Evolutionary conservation across 176 grass and related monocot genomes (phyloP).

Genomic region (Oryza longistaminata): DNA sequence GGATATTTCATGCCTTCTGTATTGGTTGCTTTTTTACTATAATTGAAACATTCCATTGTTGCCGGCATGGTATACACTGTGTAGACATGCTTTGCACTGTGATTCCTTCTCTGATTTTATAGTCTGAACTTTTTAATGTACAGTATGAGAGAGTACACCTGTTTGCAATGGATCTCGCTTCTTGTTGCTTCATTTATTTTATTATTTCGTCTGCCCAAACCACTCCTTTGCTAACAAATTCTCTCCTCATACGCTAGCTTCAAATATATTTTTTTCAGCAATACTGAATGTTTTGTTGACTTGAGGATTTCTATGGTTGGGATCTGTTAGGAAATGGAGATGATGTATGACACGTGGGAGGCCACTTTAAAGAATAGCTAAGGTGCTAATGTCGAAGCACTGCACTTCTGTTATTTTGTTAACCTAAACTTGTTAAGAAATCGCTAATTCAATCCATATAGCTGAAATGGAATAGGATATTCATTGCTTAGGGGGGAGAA

Average conservation of each 20-base stretch:
- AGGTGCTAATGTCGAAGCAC: constrained; percentile 27
- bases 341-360: constrained; percentile 45
- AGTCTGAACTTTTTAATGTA: not conserved
- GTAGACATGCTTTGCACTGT: not conserved
- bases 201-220: not conserved
- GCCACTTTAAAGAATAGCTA: constrained; percentile 22
- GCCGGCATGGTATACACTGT: not conserved
- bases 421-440: not conserved
- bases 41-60: not conserved
- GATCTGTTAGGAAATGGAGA: constrained; percentile 56
- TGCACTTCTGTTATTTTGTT: constrained; percentile 28
- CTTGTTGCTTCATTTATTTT: not conserved
- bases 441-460: not conserved
- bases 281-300: constrained; percentile 37
- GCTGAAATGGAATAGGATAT: not conserved
- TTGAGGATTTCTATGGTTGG: constrained; percentile 30
- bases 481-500: not conserved
- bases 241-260: not conserved
- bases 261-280: not conserved
- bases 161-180: not conserved
- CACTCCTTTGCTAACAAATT: not conserved
- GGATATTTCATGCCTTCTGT: not conserved
- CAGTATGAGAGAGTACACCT: not conserved
- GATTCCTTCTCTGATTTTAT: not conserved
- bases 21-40: not conserved